phyloP scores from a whole-genome alignment of 495 filamentous ascomycete species.

The Aspergillus baeticus region DNA sequence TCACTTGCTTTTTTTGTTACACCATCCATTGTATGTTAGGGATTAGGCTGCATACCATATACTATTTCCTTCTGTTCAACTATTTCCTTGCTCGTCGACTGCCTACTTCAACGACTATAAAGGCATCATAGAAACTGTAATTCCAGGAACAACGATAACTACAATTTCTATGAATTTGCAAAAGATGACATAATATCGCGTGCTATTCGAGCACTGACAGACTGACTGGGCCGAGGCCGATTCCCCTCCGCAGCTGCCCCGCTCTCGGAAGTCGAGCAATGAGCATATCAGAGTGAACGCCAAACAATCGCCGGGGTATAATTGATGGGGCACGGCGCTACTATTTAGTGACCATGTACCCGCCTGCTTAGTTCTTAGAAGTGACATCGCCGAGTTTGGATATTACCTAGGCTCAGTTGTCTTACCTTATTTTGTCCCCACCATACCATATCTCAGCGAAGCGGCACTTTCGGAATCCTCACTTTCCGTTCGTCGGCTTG shows the following conservation, averaged over 20 bases:
- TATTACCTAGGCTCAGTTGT: no score
- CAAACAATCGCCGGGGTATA: neutral
- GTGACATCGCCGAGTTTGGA: no score
- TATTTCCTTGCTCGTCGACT: neutral
- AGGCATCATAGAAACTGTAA: no score
- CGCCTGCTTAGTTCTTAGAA: neutral
- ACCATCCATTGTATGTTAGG: slow-evolving; percentile 44
- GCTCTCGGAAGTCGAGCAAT: neutral
- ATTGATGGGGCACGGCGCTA: neutral
- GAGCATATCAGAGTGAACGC: neutral
- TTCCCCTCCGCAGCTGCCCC: slow-evolving; percentile 4
- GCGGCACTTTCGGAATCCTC: no score
- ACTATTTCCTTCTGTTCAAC: slow-evolving; percentile 31
- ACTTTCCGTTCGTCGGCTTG: no score
- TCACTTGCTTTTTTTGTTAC: slow-evolving; percentile 39
- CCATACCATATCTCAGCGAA: no score
- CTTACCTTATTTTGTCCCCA: no score
- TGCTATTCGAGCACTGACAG: slow-evolving; percentile 6
- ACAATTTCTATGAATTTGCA: neutral
- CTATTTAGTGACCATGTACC: no score
- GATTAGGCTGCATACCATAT: slow-evolving; percentile 40
- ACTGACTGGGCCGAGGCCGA: slow-evolving; percentile 9
- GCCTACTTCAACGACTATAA: neutral
- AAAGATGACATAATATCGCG: slow-evolving; percentile 19
- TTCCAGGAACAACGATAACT: no score